phyloP scores from a whole-genome alignment of 106 monocot genomes.

The Gastrodia elata region DNA sequence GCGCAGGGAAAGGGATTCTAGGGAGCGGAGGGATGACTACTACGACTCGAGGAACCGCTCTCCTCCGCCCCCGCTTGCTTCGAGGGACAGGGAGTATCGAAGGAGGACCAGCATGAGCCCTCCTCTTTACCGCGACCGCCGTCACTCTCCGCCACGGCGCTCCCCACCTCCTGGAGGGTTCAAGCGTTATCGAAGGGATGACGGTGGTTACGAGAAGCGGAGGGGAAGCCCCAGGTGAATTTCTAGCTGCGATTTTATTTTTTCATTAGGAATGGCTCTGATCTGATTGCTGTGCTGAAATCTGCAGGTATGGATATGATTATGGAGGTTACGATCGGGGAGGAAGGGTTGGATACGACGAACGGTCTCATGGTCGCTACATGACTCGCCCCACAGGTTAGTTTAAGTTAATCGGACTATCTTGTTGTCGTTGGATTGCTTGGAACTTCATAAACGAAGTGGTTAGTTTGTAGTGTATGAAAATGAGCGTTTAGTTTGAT shows the following conservation, averaged over 20 bases:
- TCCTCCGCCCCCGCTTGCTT: slow-evolving; percentile 21
- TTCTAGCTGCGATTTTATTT: not conserved
- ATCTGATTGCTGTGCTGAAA: not conserved
- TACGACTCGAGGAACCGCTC: slow-evolving; percentile 29
- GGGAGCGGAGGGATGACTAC: slow-evolving; percentile 40
- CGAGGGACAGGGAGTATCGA: slow-evolving; percentile 50
- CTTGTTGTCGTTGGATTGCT: not conserved
- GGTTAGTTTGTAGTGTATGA: too few relatives aligned
- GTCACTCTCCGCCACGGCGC: slow-evolving; percentile 50
- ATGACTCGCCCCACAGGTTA: slow-evolving; percentile 29
- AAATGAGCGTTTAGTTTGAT: not conserved
- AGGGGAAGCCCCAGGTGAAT: slow-evolving; percentile 50
- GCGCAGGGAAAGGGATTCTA: slow-evolving; percentile 35
- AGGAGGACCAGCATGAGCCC: slow-evolving; percentile 70
- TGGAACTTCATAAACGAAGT: not conserved
- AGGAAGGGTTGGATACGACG: slow-evolving; percentile 22
- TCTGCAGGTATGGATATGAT: slow-evolving; percentile 38
- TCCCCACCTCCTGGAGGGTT: slow-evolving; percentile 49
- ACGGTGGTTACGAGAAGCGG: slow-evolving; percentile 57
- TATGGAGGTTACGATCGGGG: slow-evolving; percentile 37
- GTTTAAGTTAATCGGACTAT: not conserved
- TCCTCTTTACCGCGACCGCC: slow-evolving; percentile 58
- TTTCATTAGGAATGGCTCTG: not conserved
- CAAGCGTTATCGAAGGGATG: slow-evolving; percentile 80
- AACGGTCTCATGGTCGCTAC: slow-evolving; percentile 33